phyloP scores from a whole-genome alignment of 2,329 filamentous ascomycete genomes.

The Ilyonectria destructans region DNA sequence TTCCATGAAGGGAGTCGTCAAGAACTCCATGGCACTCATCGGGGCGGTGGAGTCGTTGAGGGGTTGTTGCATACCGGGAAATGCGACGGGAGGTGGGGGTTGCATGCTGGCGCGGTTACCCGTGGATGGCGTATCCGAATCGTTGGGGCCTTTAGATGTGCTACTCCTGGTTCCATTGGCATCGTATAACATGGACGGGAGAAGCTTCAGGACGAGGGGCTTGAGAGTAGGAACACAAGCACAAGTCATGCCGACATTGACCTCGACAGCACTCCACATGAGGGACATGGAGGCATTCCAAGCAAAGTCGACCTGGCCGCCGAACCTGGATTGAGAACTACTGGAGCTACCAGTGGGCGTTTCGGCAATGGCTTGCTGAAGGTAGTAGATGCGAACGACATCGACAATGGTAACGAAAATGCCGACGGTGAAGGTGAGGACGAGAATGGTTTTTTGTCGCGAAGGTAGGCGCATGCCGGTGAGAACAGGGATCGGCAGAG shows the following conservation, averaged over 20 bases:
- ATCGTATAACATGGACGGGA: constrained; percentile 72
- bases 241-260: constrained; percentile 91
- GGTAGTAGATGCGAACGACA: constrained; percentile 90
- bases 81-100: constrained; percentile 45
- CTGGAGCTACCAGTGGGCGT: constrained; percentile 56
- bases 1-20: constrained; percentile 61
- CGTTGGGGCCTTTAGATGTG: constrained; percentile 50
- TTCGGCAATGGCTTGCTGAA: constrained; percentile 79
- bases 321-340: constrained; percentile 64
- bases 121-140: constrained; percentile 51
- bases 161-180: constrained; percentile 60
- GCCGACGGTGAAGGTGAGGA: constrained; percentile 89
- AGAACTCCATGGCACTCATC: constrained; percentile 62
- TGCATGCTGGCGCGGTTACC: constrained; percentile 45
- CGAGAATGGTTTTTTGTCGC: constrained; percentile 89
- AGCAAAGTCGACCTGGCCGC: constrained; percentile 68
- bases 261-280: constrained; percentile 95
- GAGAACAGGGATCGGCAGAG: constrained; percentile 89
- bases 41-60: constrained; percentile 48
- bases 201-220: constrained; percentile 80
- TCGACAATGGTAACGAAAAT: constrained; percentile 92
- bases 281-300: constrained; percentile 88
- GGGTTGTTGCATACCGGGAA: constrained; percentile 37
- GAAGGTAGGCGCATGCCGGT: constrained; percentile 88
- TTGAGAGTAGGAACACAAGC: constrained; percentile 95